Evolutionary conservation across 2,329 filamentous ascomycete genomes (phyloP).

Genomic region (Alternaria solani): DNA sequence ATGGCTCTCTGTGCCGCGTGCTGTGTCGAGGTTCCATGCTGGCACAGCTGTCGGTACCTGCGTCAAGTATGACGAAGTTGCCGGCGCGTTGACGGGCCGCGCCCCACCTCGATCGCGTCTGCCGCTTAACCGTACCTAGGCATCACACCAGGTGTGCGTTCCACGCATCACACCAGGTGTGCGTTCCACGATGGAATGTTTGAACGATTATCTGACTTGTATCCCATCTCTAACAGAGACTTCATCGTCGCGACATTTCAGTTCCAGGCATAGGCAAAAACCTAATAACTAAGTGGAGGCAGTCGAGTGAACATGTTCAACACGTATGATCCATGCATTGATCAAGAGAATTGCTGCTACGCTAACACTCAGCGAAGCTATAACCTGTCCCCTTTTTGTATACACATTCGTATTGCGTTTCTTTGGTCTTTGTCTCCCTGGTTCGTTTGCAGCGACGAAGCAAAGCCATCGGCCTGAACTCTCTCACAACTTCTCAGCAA

Average conservation of each 20-base stretch:
- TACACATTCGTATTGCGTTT: neutral
- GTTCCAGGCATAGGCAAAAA: neutral
- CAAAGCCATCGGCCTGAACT: accelerated
- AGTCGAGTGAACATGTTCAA: neutral
- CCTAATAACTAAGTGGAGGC: neutral
- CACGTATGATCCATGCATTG: neutral
- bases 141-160: neutral
- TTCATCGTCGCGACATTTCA: neutral
- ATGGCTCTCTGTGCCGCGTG: neutral
- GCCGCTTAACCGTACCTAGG: neutral
- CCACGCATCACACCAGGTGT: too few species aligned
- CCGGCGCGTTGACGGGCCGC: constrained; percentile 17
- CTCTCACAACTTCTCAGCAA: constrained; percentile 32
- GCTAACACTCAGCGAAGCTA: neutral
- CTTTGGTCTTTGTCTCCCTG: neutral
- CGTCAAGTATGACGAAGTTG: constrained; percentile 13
- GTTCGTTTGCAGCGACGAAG: neutral
- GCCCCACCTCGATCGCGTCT: constrained; percentile 8
- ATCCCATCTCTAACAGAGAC: neutral
- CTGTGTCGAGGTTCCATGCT: constrained; percentile 7
- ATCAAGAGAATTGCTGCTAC: neutral
- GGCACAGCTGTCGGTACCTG: neutral
- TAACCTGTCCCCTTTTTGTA: neutral
- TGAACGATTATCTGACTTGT: neutral
- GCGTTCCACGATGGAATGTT: neutral